Conservation (phyloP, 805 yeast species). For the Wickerhamomyces queroliae region DNA sequence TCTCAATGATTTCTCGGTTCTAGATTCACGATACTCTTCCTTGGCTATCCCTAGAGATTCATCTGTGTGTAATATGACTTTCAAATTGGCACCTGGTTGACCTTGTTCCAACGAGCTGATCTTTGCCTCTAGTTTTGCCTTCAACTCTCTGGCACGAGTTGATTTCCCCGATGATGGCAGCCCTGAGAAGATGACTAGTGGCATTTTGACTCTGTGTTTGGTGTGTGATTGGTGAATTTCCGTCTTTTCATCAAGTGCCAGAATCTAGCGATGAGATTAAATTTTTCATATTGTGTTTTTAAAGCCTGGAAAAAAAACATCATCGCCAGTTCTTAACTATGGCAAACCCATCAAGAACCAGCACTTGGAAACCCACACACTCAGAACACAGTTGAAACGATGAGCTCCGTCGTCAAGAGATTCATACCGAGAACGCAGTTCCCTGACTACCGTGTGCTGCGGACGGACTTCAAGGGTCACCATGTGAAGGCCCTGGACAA, state of each 20-base stretch:
- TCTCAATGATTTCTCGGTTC: slow-evolving; percentile 73
- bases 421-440: slow-evolving; percentile 70
- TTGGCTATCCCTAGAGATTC: slow-evolving; percentile 70
- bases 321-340: too few species aligned
- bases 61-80: slow-evolving; percentile 70
- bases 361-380: not conserved
- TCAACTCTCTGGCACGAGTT: slow-evolving; percentile 57
- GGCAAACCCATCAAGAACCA: too few species aligned
- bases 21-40: slow-evolving; percentile 62
- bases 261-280: not conserved
- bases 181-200: slow-evolving; percentile 78
- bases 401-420: not conserved
- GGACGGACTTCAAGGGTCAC: slow-evolving; percentile 87
- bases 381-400: not conserved
- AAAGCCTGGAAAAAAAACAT: not conserved
- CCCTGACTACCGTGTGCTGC: slow-evolving; percentile 63
- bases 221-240: not conserved
- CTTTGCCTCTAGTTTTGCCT: slow-evolving; percentile 37
- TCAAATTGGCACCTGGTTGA: slow-evolving; percentile 48
- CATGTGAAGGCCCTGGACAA: slow-evolving; percentile 72
- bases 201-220: slow-evolving; percentile 48
- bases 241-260: not conserved
- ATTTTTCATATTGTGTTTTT: not conserved
- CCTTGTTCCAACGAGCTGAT: slow-evolving; percentile 34
- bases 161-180: slow-evolving; percentile 84